These are phyloP conservation scores for Erysimum pusillum DNA, from an alignment of 441 rosid genomes.

Conservation along the genomic window DNA sequence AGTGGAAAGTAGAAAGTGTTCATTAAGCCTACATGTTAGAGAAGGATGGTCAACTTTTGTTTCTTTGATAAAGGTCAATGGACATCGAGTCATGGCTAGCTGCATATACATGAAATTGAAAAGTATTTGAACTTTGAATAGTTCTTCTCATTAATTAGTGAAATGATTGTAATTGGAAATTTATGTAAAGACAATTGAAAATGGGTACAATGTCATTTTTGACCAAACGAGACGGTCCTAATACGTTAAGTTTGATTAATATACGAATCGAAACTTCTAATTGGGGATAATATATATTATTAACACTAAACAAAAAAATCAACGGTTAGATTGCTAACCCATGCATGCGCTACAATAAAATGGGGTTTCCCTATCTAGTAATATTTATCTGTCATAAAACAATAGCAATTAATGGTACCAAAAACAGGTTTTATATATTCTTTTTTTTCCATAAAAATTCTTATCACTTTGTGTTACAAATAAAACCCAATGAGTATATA, in stretches of 20 bases:
- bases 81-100: neutral
- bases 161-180: neutral
- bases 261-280: no score
- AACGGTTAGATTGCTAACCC: no score
- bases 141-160: neutral
- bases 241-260: conserved; percentile 8
- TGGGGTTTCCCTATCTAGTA: no score
- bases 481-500: no score
- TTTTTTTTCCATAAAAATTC: no score
- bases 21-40: neutral
- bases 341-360: no score
- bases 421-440: no score
- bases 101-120: conserved; percentile 2
- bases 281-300: neutral
- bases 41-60: conserved; percentile 23
- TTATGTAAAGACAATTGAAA: conserved; percentile 6
- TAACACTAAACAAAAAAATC: neutral
- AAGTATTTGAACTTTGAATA: conserved; percentile 11
- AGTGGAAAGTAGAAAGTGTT: neutral
- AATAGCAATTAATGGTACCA: no score
- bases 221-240: conserved; percentile 1
- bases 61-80: conserved; percentile 12
- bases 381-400: no score
- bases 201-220: conserved; percentile 21
- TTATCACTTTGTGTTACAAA: no score